These are phyloP conservation scores for Vicia faba DNA, from an alignment of 306 rosid genomes.

Conservation along the genomic window DNA sequence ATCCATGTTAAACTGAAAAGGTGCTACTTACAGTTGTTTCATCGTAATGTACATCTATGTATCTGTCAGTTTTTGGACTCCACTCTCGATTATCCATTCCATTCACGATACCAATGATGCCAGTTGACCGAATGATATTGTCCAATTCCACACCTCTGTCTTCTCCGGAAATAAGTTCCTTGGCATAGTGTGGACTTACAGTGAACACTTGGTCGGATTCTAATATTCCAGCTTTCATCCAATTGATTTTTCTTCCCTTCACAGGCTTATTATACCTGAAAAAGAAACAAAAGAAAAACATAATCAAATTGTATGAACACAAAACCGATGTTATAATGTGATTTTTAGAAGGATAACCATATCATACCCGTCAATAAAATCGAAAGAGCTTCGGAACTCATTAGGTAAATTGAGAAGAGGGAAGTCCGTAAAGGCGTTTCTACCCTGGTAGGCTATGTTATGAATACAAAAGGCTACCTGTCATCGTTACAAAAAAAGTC, in stretches of 20 bases:
- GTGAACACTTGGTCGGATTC: constrained; percentile 69
- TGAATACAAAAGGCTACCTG: constrained; percentile 84
- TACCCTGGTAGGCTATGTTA: constrained; percentile 82
- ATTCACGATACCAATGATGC: constrained; percentile 63
- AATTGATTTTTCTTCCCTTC: constrained; percentile 78
- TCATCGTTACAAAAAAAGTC: constrained; percentile 30
- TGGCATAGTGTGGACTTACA: constrained; percentile 75
- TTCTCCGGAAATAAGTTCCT: constrained; percentile 57
- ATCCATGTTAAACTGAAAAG: constrained; percentile 1
- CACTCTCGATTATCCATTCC: constrained; percentile 86
- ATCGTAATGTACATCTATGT: constrained; percentile 54
- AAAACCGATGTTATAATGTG: not conserved
- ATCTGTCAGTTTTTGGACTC: constrained; percentile 71
- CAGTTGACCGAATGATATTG: constrained; percentile 45
- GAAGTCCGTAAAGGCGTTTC: constrained; percentile 58
- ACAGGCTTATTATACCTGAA: constrained; percentile 56
- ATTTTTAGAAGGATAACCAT: not conserved
- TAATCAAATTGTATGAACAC: constrained; percentile 3
- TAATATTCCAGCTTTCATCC: constrained; percentile 82
- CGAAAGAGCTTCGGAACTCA: constrained; percentile 62
- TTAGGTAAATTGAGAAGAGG: constrained; percentile 59
- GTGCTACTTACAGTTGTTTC: constrained; percentile 59
- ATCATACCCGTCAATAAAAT: constrained; percentile 75
- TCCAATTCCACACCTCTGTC: constrained; percentile 70
- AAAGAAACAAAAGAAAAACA: constrained; percentile 26